phyloP scores from a whole-genome alignment of 805 yeast genomes.

The Metschnikowia corniflorae region DNA sequence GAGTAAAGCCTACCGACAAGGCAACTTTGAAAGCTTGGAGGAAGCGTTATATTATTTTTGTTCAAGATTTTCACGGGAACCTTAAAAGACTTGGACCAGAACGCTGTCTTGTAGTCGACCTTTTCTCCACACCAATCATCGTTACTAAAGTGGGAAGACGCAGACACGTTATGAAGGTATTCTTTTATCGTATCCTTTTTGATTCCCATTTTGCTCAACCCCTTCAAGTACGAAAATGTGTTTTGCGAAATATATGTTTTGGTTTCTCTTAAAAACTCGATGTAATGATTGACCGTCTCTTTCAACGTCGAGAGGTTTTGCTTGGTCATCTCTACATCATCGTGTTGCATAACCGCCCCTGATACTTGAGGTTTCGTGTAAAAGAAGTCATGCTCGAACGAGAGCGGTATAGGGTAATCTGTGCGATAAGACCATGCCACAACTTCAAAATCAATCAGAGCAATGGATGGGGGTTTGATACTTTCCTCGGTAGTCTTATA shows the following conservation, averaged over 20 bases:
- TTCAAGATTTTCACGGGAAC: conserved; percentile 42
- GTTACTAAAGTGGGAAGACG: conserved; percentile 18
- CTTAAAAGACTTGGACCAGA: conserved; percentile 31
- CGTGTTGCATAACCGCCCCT: conserved; percentile 18
- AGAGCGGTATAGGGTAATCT: conserved; percentile 39
- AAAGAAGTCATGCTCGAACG: conserved; percentile 40
- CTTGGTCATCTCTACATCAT: conserved; percentile 31
- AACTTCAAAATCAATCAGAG: conserved; percentile 32
- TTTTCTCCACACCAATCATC: conserved; percentile 31
- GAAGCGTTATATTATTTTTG: conserved; percentile 46
- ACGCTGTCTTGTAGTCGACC: conserved; percentile 22
- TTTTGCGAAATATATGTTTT: conserved; percentile 30
- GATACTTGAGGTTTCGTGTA: conserved; percentile 27
- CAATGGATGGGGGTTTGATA: conserved; percentile 32
- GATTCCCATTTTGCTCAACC: conserved; percentile 35
- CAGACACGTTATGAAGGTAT: conserved; percentile 29
- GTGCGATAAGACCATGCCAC: conserved; percentile 41
- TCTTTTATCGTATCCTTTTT: conserved; percentile 40
- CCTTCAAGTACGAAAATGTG: conserved; percentile 34
- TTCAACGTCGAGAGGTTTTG: conserved; percentile 36
- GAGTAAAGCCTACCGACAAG: conserved; percentile 56
- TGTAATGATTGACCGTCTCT: conserved; percentile 31
- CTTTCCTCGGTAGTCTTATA: conserved; percentile 25
- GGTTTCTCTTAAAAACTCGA: conserved; percentile 33
- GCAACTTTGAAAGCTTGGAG: conserved; percentile 65